Base-by-base conservation (phyloP, 2,329 filamentous ascomycete species). In the Neonectria neomacrospora region DNA sequence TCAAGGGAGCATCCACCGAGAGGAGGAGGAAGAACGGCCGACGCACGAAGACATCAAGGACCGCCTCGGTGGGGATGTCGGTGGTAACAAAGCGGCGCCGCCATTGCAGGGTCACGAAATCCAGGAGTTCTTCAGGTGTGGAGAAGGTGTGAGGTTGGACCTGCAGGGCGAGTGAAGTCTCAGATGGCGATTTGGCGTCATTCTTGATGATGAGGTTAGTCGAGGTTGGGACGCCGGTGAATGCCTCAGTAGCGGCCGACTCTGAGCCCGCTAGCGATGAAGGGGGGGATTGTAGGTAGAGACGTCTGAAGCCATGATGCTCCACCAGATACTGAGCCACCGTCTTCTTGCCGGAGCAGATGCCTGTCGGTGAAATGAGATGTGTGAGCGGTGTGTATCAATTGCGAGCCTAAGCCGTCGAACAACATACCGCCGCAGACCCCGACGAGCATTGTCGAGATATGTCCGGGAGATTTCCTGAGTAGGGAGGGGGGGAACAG, bases 1-100 rank as follows among this genome's bases (percentile, higher is more conserved):
- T 91, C 48, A 97, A 85, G 2, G 96, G 96, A 5, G 94, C 95
- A 78, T 98, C 95, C 51, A 98, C 89, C 76, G 93, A 95, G 74
- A 99, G 83, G 34, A 98, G 87, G 53, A 99, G 86, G 83, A 98
- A 98, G 82, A 97, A 97, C 1, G 96, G 96, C 8, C 96, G 88
- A 20, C 90, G 86, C 63, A 90, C 81, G 54, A 97, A 88, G 23
- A 89, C 85, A 71, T 97, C 92, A 5, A 97, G 86, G 8, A 90
- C 86, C 3, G 79, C 77, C 70, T 94, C 91, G 69, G 90, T 88
- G 80, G 89, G 88, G 66, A 97, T 89, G 74, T 96, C 91, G 3
- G 91, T 96, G 2, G 90, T 96, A 16, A 98, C 93, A 86, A 92
- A 99, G 58, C 90, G 88, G 61, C 90, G 86, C 67, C 86, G 88